A percentile compares a stretch with the other conserved stretches of the same genome.
These are phyloP conservation scores for Phytophthora litchii DNA, from an alignment of 352 stramenopile species.

Conservation along the genomic window DNA sequence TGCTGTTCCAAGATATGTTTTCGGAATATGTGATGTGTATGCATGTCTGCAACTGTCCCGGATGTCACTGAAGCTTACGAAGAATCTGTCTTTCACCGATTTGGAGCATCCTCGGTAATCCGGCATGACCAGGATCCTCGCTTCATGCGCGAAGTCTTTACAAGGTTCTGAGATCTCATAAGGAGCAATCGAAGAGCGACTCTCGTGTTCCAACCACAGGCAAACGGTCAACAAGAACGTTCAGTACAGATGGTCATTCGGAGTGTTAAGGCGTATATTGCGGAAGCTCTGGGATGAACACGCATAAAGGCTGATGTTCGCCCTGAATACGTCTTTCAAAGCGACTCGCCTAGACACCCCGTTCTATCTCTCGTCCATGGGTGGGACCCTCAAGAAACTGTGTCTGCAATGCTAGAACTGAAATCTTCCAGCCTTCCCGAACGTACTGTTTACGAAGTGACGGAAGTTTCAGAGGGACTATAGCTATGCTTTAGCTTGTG, in stretches of 20 bases:
- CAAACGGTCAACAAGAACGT: not conserved
- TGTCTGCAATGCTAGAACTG: not conserved
- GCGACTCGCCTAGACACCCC: not conserved
- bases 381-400: not conserved
- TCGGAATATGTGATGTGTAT: not conserved
- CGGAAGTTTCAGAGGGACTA: constrained; percentile 12
- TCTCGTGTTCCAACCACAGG: not conserved
- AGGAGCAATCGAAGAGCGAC: not conserved
- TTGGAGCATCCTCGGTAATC: not conserved
- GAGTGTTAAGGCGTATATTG: not conserved
- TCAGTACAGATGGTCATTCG: not conserved
- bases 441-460: constrained; percentile 8
- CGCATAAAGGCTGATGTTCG: not conserved
- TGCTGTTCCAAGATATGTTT: not conserved
- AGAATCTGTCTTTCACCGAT: not conserved
- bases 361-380: constrained; percentile 1
- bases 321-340: constrained; percentile 2
- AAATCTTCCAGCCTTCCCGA: constrained; percentile 1
- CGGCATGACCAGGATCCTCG: not conserved
- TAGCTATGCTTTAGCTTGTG: constrained; percentile 1
- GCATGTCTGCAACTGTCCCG: not conserved
- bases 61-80: constrained; percentile 1
- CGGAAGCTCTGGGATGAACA: not conserved
- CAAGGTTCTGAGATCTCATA: not conserved
- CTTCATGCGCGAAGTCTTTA: too few relatives aligned